Evolutionary conservation across 768 basidiomycete genomes (phyloP).

Genomic region (Tulasnella sp.): DNA sequence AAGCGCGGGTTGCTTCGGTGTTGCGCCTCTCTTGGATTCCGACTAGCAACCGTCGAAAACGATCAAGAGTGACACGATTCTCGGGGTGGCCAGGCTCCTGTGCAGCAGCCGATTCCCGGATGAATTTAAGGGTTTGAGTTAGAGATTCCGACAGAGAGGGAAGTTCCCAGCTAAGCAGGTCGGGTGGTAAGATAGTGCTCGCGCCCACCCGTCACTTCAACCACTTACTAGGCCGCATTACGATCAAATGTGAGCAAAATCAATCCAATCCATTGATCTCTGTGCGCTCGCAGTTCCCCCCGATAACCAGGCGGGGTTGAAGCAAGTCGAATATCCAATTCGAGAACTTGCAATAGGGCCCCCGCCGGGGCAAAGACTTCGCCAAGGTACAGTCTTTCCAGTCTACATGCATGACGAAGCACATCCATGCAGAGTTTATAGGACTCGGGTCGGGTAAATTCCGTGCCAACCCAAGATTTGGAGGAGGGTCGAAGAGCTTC

Average conservation of each 20-base stretch:
- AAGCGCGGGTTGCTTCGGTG: neutral
- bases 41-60: neutral
- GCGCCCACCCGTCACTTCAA: neutral
- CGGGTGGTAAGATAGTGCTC: too few species aligned
- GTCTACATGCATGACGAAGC: neutral
- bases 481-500: neutral
- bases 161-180: too few species aligned
- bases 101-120: neutral
- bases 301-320: neutral
- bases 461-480: neutral
- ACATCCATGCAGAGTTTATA: neutral
- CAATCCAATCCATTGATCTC: neutral
- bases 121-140: neutral
- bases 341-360: neutral
- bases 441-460: neutral
- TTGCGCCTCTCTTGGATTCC: neutral
- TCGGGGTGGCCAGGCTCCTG: neutral
- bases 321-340: neutral
- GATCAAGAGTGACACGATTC: neutral
- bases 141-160: too few species aligned
- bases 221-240: neutral
- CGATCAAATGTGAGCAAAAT: neutral
- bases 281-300: neutral
- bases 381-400: neutral
- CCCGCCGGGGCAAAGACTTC: neutral